phyloP scores from a whole-genome alignment of 2,329 filamentous ascomycete species.

The Fusarium metavorans region DNA sequence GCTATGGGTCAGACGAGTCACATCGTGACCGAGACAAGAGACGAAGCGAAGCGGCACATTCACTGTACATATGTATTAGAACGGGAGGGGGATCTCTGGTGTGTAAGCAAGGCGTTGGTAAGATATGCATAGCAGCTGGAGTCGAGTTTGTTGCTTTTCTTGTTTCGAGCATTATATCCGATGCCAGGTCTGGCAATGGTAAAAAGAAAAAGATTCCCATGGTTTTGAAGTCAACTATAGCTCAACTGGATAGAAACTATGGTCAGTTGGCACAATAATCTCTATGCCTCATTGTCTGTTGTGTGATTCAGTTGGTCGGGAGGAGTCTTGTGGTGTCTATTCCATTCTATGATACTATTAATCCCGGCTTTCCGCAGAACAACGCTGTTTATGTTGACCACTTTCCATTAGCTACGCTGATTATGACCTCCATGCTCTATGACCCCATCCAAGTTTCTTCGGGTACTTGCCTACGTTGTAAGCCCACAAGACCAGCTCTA shows the following conservation, averaged over 20 bases:
- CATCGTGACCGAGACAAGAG: slow-evolving; percentile 59
- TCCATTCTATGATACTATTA: background rate
- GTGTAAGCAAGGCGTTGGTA: slow-evolving; percentile 41
- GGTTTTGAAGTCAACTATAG: slow-evolving; percentile 16
- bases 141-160: slow-evolving; percentile 26
- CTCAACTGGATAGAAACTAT: slow-evolving; percentile 22
- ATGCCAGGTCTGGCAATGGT: slow-evolving; percentile 27
- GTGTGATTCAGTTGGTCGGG: background rate
- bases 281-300: background rate
- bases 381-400: slow-evolving; percentile 4
- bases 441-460: background rate
- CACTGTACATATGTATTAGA: slow-evolving; percentile 15
- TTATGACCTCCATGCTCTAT: background rate
- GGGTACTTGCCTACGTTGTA: background rate
- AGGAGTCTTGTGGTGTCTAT: background rate
- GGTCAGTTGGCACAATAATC: slow-evolving; percentile 7
- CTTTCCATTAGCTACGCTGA: background rate
- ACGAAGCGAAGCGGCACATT: background rate
- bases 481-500: background rate
- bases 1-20: slow-evolving; percentile 84
- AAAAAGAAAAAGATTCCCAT: slow-evolving; percentile 23
- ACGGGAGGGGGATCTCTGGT: slow-evolving; percentile 6
- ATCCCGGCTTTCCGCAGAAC: slow-evolving; percentile 8
- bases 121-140: slow-evolving; percentile 40
- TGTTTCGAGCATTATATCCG: slow-evolving; percentile 21